Evolutionary conservation across 129 eudicot species (phyloP).

Genomic region (Chrysanthemum lavandulifolium): DNA sequence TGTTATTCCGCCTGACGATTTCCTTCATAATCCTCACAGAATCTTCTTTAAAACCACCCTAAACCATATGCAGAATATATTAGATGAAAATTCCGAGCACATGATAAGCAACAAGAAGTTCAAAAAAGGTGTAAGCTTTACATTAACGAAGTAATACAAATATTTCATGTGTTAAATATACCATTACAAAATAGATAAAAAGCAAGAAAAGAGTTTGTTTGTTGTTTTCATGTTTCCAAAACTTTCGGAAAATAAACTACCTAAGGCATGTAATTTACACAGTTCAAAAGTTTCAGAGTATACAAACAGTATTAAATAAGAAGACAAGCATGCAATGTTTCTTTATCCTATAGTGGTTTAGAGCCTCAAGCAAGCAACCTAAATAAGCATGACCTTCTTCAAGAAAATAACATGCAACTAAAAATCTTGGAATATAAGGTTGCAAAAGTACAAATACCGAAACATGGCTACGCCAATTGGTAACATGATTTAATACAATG

Average conservation of each 20-base stretch:
- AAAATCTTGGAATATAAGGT: neutral
- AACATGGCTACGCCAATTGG: neutral
- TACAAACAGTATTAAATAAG: constrained; percentile 12
- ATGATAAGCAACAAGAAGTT: neutral
- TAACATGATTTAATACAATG: neutral
- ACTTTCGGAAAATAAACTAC: no score
- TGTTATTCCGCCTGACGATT: constrained; percentile 42
- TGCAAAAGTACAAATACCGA: neutral
- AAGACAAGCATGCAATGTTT: constrained; percentile 1
- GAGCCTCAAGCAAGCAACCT: neutral
- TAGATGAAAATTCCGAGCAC: neutral
- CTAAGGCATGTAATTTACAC: neutral
- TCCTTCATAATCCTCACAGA: constrained; percentile 67
- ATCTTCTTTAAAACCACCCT: constrained; percentile 80
- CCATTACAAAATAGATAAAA: neutral
- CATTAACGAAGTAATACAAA: constrained; percentile 12
- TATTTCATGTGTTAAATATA: neutral
- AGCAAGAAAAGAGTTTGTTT: no score
- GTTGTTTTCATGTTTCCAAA: no score
- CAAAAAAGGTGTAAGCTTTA: neutral
- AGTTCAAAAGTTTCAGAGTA: neutral
- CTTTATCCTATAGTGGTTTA: neutral
- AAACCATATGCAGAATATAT: constrained; percentile 6
- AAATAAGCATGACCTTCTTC: neutral
- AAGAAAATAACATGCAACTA: neutral